These are phyloP conservation scores for Schizothecium vesticola DNA, from an alignment of 495 filamentous ascomycete genomes.

Conservation along the genomic window DNA sequence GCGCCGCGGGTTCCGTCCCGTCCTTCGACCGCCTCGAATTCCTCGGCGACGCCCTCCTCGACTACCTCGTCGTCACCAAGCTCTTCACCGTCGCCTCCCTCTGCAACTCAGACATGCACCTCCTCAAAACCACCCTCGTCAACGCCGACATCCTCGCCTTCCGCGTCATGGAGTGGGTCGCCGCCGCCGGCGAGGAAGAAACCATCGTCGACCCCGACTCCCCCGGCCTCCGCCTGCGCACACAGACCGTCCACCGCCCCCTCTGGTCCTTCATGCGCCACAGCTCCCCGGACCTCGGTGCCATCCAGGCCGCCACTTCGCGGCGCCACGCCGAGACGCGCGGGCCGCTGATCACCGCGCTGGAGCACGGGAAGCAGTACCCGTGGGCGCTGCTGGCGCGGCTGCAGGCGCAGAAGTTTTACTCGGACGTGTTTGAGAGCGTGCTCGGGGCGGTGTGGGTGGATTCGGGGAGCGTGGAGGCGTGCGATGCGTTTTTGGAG, in stretches of 20 bases:
- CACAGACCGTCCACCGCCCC: constrained; percentile 29
- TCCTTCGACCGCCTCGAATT: constrained; percentile 89
- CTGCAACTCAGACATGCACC: constrained; percentile 63
- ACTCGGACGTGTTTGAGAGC: constrained; percentile 80
- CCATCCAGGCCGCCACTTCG: constrained; percentile 36
- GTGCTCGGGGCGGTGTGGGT: constrained; percentile 81
- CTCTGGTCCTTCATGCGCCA: constrained; percentile 71
- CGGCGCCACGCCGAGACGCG: constrained; percentile 48
- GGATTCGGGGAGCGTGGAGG: constrained; percentile 61
- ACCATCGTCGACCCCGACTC: constrained; percentile 19
- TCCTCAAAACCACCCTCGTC: constrained; percentile 67
- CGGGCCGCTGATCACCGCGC: constrained; percentile 41
- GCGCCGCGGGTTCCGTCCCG: constrained; percentile 34
- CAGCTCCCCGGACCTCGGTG: constrained; percentile 38
- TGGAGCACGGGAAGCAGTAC: constrained; percentile 44
- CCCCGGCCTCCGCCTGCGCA: not conserved
- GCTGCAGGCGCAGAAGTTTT: constrained; percentile 69
- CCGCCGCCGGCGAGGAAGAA: constrained; percentile 30
- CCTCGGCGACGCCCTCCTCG: constrained; percentile 81
- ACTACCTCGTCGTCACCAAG: constrained; percentile 61
- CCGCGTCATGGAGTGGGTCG: constrained; percentile 56
- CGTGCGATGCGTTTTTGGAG: constrained; percentile 55
- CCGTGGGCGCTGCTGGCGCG: constrained; percentile 70
- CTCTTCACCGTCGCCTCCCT: constrained; percentile 38
- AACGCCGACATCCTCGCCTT: constrained; percentile 90